Conservation (phyloP, 768 basidiomycete genomes). For the Psilocybe sp. region DNA sequence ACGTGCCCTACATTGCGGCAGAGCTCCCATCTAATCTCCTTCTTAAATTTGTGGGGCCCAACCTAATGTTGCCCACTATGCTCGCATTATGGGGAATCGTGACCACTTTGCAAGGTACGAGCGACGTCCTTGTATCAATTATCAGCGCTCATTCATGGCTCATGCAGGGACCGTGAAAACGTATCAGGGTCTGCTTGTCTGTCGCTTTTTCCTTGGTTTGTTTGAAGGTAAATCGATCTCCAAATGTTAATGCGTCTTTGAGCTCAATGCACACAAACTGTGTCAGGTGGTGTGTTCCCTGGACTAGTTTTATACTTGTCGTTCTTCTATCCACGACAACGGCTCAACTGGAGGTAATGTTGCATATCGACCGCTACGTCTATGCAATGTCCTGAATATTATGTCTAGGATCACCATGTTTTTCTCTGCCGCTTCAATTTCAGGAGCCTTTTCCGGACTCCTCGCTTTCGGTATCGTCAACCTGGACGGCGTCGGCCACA, state of each 20-base stretch:
- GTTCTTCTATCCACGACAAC: conserved; percentile 50
- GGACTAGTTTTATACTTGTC: conserved; percentile 58
- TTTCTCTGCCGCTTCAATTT: conserved; percentile 52
- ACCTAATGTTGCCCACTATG: conserved; percentile 58
- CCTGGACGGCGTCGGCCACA: conserved; percentile 53
- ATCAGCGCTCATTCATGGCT: conserved; percentile 2
- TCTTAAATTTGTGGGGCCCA: conserved; percentile 49
- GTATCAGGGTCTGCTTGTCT: conserved; percentile 43
- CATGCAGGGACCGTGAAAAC: conserved; percentile 41
- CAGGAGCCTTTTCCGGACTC: conserved; percentile 68
- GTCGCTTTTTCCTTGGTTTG: conserved; percentile 51
- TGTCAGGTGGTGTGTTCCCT: conserved; percentile 52
- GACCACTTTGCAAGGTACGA: conserved; percentile 54
- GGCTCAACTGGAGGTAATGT: conserved; percentile 45
- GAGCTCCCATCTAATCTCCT: conserved; percentile 63
- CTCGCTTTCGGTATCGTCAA: conserved; percentile 64
- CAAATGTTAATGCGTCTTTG: too few relatives aligned
- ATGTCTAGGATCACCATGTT: conserved; percentile 38
- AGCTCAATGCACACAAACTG: background rate
- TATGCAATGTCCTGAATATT: conserved; percentile 20
- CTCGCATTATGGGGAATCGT: conserved; percentile 69
- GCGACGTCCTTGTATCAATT: background rate
- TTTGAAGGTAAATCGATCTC: conserved; percentile 35
- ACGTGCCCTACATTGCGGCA: conserved; percentile 53
- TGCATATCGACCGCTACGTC: background rate